Evolutionary conservation across 2,329 filamentous ascomycete genomes (phyloP).

Genomic region (Diaporthe humulicola): DNA sequence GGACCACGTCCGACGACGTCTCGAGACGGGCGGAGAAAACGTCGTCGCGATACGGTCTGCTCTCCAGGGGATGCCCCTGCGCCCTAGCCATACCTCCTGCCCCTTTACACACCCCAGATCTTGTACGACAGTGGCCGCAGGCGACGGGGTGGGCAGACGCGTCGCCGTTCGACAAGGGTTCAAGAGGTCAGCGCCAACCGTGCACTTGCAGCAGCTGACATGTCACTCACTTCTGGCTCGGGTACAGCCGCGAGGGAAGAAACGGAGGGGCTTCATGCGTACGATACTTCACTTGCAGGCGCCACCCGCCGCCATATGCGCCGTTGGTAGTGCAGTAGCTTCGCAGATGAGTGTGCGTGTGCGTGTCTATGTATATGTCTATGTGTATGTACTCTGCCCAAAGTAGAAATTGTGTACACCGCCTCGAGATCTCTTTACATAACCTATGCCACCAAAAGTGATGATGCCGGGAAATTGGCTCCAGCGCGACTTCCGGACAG

Average conservation of each 20-base stretch:
- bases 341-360: not conserved
- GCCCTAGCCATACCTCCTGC: not conserved
- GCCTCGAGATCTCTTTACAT: not conserved
- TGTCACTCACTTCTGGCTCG: slow-evolving; percentile 22
- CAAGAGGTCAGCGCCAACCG: slow-evolving; percentile 11
- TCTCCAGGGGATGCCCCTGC: not conserved
- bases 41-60: not conserved
- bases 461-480: not conserved
- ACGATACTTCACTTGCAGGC: slow-evolving; percentile 21
- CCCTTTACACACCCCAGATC: not conserved
- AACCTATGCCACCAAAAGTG: not conserved
- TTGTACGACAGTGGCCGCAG: slow-evolving; percentile 17
- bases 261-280: not conserved
- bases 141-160: slow-evolving; percentile 9
- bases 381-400: not conserved
- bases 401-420: slow-evolving; percentile 5
- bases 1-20: not conserved
- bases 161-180: slow-evolving; percentile 2
- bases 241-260: slow-evolving; percentile 4
- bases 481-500: not conserved
- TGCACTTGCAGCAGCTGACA: slow-evolving; percentile 19
- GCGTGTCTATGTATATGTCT: not conserved
- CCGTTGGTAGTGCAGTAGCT: not conserved
- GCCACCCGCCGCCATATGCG: not conserved
- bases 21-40: not conserved